Evolutionary conservation across 2,329 filamentous ascomycete genomes (phyloP).

Genomic region (Dactylellina parvicollis): DNA sequence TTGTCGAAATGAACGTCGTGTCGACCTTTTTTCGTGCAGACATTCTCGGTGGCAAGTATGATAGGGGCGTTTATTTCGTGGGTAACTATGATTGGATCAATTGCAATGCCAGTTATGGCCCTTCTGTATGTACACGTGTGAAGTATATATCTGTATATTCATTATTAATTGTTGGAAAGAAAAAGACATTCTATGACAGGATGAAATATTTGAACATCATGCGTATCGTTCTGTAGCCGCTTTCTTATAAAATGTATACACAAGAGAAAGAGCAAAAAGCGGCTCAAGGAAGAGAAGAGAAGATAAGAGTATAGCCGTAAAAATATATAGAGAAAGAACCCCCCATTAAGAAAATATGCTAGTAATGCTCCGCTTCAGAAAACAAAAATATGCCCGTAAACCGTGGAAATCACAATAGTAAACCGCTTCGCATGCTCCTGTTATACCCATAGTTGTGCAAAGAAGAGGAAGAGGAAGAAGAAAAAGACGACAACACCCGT

Average conservation of each 20-base stretch:
- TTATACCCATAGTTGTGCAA: slow-evolving; percentile 18
- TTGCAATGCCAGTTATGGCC: too few species aligned
- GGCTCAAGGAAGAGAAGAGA: too few species aligned
- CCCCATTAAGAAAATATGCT: slow-evolving; percentile 8
- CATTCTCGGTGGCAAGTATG: neutral
- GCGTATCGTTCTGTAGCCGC: slow-evolving; percentile 6
- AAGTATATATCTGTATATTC: neutral
- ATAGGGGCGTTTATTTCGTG: neutral
- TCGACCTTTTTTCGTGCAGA: too few species aligned
- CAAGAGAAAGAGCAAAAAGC: too few species aligned
- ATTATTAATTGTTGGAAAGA: neutral
- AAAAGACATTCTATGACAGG: neutral
- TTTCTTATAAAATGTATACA: slow-evolving; percentile 22
- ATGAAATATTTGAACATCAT: neutral
- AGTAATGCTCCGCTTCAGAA: slow-evolving; percentile 10
- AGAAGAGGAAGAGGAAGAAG: neutral
- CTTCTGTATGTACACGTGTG: slow-evolving; percentile 9
- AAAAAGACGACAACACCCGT: slow-evolving; percentile 15
- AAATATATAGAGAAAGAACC: neutral
- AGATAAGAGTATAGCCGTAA: slow-evolving; percentile 8
- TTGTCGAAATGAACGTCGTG: too few species aligned
- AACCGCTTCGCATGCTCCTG: slow-evolving; percentile 27
- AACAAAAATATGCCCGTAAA: slow-evolving; percentile 9
- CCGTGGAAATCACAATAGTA: slow-evolving; percentile 1
- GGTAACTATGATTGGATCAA: slow-evolving; percentile 5